Evolutionary conservation across 2,329 filamentous ascomycete species (phyloP).

Genomic region (Fusarium sambucinum): DNA sequence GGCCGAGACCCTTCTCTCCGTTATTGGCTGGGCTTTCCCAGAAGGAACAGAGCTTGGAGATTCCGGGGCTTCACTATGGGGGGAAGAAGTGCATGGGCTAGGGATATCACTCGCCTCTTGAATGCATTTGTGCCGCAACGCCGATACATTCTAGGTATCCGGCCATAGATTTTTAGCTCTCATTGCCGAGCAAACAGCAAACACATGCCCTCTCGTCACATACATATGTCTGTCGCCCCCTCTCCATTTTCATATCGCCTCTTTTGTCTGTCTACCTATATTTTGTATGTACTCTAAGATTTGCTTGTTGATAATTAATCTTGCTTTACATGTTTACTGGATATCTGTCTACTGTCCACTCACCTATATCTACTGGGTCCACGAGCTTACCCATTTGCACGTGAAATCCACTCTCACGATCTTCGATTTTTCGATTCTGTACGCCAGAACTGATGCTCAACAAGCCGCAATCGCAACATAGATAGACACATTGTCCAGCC

Average conservation of each 20-base stretch:
- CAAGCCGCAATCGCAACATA: constrained; percentile 16
- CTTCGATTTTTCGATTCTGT: constrained; percentile 8
- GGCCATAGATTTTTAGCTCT: constrained; percentile 1
- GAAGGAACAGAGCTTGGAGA: constrained; percentile 10
- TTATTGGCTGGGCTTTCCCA: constrained; percentile 22
- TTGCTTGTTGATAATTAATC: constrained; percentile 1
- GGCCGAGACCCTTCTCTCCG: constrained; percentile 27
- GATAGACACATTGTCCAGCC: neutral
- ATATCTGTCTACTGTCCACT: constrained; percentile 5
- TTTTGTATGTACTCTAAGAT: neutral
- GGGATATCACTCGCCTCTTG: constrained; percentile 44
- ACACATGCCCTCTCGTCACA: constrained; percentile 14
- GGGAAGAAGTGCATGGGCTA: constrained; percentile 20
- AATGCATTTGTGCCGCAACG: constrained; percentile 41
- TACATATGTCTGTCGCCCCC: constrained; percentile 9
- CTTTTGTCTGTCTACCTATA: constrained; percentile 8
- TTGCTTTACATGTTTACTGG: constrained; percentile 15
- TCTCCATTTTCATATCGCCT: constrained; percentile 5
- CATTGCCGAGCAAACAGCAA: constrained; percentile 11
- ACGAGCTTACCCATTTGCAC: constrained; percentile 31
- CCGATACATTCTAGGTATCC: constrained; percentile 15
- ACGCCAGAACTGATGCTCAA: constrained; percentile 5
- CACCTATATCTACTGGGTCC: constrained; percentile 18
- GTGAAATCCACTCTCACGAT: constrained; percentile 31
- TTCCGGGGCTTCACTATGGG: constrained; percentile 15